phyloP scores from a whole-genome alignment of 2,329 filamentous ascomycete species.

The Cladosporium sp. region DNA sequence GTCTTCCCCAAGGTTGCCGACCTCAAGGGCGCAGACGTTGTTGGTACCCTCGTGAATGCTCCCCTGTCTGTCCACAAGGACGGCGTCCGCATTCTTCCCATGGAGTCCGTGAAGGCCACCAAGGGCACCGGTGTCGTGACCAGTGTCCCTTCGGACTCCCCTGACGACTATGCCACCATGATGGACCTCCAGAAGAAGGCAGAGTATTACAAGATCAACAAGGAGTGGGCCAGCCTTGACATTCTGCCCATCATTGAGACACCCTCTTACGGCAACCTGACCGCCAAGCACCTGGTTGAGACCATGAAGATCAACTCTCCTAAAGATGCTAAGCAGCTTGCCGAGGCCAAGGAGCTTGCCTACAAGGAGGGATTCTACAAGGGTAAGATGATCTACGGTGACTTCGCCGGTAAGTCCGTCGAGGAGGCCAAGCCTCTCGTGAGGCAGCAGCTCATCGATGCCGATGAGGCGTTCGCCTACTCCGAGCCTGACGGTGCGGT shows the following conservation, averaged over 20 bases:
- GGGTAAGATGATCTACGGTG: conserved; percentile 79
- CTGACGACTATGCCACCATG: conserved; percentile 89
- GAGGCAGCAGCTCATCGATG: conserved; percentile 67
- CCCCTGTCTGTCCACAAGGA: conserved; percentile 80
- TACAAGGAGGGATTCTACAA: conserved; percentile 99
- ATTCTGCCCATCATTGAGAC: conserved; percentile 87
- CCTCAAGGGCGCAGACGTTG: conserved; percentile 67
- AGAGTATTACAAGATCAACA: conserved; percentile 91
- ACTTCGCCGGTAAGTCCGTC: conserved; percentile 81
- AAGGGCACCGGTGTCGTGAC: conserved; percentile 98
- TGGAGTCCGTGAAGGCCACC: conserved; percentile 85
- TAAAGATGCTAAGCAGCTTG: conserved; percentile 85
- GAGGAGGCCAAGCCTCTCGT: conserved; percentile 83
- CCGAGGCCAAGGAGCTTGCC: conserved; percentile 88
- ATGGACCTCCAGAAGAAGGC: conserved; percentile 88
- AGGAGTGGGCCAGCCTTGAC: conserved; percentile 90
- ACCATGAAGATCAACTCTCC: conserved; percentile 94
- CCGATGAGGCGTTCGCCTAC: conserved; percentile 78
- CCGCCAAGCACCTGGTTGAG: conserved; percentile 77
- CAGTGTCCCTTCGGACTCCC: conserved; percentile 89
- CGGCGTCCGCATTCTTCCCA: conserved; percentile 82
- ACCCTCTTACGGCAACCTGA: conserved; percentile 77
- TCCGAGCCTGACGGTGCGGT: conserved; percentile 89
- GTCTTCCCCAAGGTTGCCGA: conserved; percentile 68
- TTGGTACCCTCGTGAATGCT: conserved; percentile 84